Evolutionary conservation across 768 basidiomycete genomes (phyloP).

Genomic region (Leucosporidium yakuticum): DNA sequence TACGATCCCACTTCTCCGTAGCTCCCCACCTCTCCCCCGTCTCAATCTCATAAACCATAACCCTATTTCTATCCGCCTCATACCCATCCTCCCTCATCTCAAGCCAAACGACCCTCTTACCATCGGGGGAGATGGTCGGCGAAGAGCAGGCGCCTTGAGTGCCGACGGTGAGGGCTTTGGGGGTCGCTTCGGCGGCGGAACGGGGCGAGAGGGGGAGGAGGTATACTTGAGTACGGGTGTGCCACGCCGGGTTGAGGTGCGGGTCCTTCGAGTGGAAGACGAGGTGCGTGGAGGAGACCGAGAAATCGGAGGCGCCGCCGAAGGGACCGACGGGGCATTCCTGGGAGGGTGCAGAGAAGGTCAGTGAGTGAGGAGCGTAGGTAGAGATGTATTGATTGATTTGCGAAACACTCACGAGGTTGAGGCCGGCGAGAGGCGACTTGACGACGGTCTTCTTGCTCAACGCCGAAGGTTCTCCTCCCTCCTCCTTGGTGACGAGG

Average conservation of each 20-base stretch:
- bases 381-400: too few species aligned
- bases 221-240: constrained; percentile 86
- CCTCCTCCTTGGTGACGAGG: not conserved
- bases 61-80: constrained; percentile 65
- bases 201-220: constrained; percentile 52
- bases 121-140: constrained; percentile 63
- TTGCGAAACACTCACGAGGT: constrained; percentile 38
- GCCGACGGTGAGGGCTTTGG: constrained; percentile 69
- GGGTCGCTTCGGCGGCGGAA: constrained; percentile 46
- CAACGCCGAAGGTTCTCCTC: not conserved
- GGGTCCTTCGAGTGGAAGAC: constrained; percentile 85
- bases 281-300: constrained; percentile 62
- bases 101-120: constrained; percentile 74
- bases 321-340: constrained; percentile 70
- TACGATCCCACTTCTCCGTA: constrained; percentile 80
- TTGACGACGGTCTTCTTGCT: constrained; percentile 4
- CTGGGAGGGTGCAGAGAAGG: constrained; percentile 2
- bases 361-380: constrained; percentile 51
- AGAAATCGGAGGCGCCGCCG: constrained; percentile 75
- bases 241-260: constrained; percentile 56
- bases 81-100: constrained; percentile 83
- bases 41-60: constrained; percentile 69
- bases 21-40: constrained; percentile 64
- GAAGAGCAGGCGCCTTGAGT: constrained; percentile 72
- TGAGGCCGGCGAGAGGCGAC: constrained; percentile 13